A percentile compares a stretch with the other conserved stretches of the same genome.
Evolutionary conservation across 768 basidiomycete species (phyloP).

Genomic region (Pisolithus orientalis): DNA sequence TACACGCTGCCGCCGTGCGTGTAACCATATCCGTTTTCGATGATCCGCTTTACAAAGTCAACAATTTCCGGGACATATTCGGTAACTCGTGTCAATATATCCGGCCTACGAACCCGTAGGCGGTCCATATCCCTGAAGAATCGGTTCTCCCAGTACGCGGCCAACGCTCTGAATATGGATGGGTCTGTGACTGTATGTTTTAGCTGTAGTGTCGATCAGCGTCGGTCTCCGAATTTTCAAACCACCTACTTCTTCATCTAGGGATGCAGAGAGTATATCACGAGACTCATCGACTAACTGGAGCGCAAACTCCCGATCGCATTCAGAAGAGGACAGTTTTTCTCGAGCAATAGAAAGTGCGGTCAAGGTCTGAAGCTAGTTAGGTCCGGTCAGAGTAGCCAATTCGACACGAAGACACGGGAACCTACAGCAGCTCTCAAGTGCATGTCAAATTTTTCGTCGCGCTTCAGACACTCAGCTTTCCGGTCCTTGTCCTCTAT

Average conservation of each 20-base stretch:
- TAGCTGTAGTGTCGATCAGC: constrained; percentile 39
- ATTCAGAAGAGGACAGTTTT: constrained; percentile 36
- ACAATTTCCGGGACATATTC: constrained; percentile 97
- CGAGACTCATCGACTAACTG: constrained; percentile 65
- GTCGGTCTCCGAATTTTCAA: not conserved
- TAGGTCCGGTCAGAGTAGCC: constrained; percentile 10
- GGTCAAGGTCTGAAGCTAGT: constrained; percentile 42
- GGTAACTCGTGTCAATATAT: constrained; percentile 89
- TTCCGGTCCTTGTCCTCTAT: constrained; percentile 58
- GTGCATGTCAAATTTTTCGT: constrained; percentile 93
- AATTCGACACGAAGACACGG: constrained; percentile 4
- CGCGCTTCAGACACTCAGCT: constrained; percentile 61
- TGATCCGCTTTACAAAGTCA: constrained; percentile 76
- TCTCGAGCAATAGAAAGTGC: constrained; percentile 50
- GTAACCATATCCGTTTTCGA: constrained; percentile 77
- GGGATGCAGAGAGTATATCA: constrained; percentile 65
- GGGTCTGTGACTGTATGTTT: constrained; percentile 82
- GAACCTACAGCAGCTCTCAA: constrained; percentile 66
- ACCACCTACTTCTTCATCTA: constrained; percentile 66
- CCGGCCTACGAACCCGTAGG: constrained; percentile 82
- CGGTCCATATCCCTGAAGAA: constrained; percentile 92
- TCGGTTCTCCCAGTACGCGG: constrained; percentile 82
- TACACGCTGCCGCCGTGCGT: constrained; percentile 80
- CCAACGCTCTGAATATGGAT: constrained; percentile 72
- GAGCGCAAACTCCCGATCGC: constrained; percentile 39